phyloP scores from a whole-genome alignment of 2,329 filamentous ascomycete genomes.

The Claviceps africana region DNA sequence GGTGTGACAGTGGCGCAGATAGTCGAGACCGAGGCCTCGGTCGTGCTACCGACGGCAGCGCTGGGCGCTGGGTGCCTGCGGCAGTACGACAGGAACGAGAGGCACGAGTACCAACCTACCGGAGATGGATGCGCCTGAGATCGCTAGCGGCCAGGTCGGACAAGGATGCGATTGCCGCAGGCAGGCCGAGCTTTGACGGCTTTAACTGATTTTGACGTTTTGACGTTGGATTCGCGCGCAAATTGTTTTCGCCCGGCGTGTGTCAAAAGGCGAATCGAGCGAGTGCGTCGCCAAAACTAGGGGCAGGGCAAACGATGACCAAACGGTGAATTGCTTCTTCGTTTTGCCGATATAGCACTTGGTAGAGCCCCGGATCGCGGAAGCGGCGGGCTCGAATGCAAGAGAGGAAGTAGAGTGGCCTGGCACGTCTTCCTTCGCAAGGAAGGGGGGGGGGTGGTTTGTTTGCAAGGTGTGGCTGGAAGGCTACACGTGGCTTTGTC shows the following conservation, averaged over 20 bases:
- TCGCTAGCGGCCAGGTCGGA: slow-evolving; percentile 12
- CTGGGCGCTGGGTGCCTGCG: slow-evolving; percentile 1
- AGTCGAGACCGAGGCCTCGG: neutral
- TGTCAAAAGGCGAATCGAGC: neutral
- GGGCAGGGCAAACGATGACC: neutral
- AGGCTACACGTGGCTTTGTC: slow-evolving; percentile 5
- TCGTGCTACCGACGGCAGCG: neutral
- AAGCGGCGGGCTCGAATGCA: neutral
- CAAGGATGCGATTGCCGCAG: slow-evolving; percentile 9
- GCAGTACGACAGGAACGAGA: slow-evolving; percentile 4
- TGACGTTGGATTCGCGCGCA: too few species aligned
- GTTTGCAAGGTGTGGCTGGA: slow-evolving; percentile 6
- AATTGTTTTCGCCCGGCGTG: neutral
- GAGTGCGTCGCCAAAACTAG: neutral
- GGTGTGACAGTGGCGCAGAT: neutral
- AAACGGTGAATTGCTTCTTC: neutral
- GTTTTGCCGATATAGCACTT: neutral
- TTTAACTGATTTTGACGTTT: neutral
- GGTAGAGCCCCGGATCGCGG: neutral
- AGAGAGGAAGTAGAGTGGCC: too few species aligned
- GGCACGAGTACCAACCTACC: slow-evolving; percentile 8
- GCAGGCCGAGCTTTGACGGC: slow-evolving; percentile 2
- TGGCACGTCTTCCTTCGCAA: too few species aligned
- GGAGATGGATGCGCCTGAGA: slow-evolving; percentile 6
- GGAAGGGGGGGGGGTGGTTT: too few species aligned